Base-by-base conservation (phyloP, 1,284 basidiomycete species). In the Malassezia nana region DNA sequence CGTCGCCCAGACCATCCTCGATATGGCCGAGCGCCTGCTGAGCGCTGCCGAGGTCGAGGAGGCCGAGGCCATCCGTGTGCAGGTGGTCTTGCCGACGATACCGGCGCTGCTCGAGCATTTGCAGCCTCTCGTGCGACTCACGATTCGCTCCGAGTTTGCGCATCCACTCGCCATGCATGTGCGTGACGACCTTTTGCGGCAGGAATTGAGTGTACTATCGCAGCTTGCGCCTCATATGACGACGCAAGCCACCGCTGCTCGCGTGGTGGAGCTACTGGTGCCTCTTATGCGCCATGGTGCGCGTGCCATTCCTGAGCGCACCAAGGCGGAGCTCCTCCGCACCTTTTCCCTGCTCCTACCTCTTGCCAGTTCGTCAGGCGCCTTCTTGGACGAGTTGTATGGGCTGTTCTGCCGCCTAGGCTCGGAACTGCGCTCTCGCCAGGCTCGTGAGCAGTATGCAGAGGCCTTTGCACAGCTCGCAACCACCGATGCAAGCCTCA, bases 121-220 rank as follows among this genome's bases (percentile, higher is more conserved):
- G 29, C 81, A 86, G 7, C 63, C 64, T 31, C 53, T 72, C 3
- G 54, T 74, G 16, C 59, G 62, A 26, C 55, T 57, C 35, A 48
- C 53, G 26, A 33, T 51, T 10, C 26, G 16, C 32, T 18, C 39
- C 22, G 22, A 30, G 57, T 60, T 29, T 50, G 43, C 22, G 88
- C n/a, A 81, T 89, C 20, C 80, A 84, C 60, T 79, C 79, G 18
- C 81, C 41, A 71, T 18, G 76, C 80, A 22, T 76, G 81, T 62
- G 2, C 64, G 82, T 13, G 86, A 84, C 50, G 84, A 85, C 9
- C 77, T 95, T 1, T 82, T 83, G 15, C 86, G 89, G 56, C 82
- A 89, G 6, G 85, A 92, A 68, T 84, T 98, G 60, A 74, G 76
- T 31, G 83, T 96, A 18, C 79, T 98, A 3, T 86, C 89, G 0